These are phyloP conservation scores for Aureobasidium subglaciale DNA, from an alignment of 2,329 filamentous ascomycete genomes.

Conservation along the genomic window DNA sequence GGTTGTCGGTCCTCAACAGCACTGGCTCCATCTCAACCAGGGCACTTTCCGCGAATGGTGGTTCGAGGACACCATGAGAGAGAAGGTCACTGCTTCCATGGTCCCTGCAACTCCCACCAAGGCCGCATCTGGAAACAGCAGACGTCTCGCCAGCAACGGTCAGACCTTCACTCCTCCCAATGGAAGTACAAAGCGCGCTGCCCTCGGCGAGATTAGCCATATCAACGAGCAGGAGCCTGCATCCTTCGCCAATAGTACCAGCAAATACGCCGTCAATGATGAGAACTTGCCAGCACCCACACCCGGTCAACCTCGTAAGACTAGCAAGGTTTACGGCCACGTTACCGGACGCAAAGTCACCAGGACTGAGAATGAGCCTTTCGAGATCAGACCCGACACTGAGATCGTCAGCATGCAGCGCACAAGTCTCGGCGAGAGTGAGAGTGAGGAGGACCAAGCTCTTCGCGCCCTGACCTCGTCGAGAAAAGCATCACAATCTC, in stretches of 20 bases:
- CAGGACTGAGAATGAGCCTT: conserved; percentile 47
- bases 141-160: conserved; percentile 52
- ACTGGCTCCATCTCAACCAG: conserved; percentile 98
- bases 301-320: conserved; percentile 90
- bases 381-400: conserved; percentile 46
- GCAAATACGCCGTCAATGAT: conserved; percentile 60
- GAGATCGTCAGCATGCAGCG: conserved; percentile 57
- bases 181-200: conserved; percentile 62
- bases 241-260: conserved; percentile 24
- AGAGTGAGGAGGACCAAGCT: conserved; percentile 83
- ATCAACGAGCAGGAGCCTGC: conserved; percentile 52
- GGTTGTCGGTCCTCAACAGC: conserved; percentile 97
- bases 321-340: conserved; percentile 67
- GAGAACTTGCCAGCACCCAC: conserved; percentile 93
- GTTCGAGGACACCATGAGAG: conserved; percentile 70
- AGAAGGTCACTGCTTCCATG: conserved; percentile 61
- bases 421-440: conserved; percentile 49
- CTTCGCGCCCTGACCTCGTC: conserved; percentile 54
- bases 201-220: conserved; percentile 88
- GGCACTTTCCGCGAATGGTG: conserved; percentile 98
- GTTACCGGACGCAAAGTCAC: conserved; percentile 40
- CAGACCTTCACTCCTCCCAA: conserved; percentile 81
- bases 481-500: conserved; percentile 58
- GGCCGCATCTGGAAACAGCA: conserved; percentile 35
- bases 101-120: conserved; percentile 50